Percentiles rank a stretch among this genome's conserved stretches.
These are phyloP conservation scores for Thalia dealbata DNA, from an alignment of 176 grass and related monocot species.

Conservation along the genomic window DNA sequence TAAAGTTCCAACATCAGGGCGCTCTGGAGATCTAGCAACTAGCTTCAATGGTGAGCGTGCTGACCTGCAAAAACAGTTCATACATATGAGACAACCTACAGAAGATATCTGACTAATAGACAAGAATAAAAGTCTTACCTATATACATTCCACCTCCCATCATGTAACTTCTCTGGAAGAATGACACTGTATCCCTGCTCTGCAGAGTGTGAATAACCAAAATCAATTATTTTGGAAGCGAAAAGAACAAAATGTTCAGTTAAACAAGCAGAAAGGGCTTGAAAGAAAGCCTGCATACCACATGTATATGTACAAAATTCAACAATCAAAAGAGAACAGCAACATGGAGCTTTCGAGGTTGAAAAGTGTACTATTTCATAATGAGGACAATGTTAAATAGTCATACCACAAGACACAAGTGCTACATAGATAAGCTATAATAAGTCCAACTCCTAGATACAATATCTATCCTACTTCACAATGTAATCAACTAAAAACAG, in stretches of 20 bases:
- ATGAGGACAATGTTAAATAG: too few species aligned
- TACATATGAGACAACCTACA: not conserved
- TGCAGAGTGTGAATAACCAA: conserved; percentile 26
- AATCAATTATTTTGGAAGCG: not conserved
- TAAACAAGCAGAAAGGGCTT: not conserved
- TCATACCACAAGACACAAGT: too few species aligned
- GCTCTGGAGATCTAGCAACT: conserved; percentile 33
- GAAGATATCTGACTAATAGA: not conserved
- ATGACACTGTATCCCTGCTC: conserved; percentile 73
- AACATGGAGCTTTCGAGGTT: too few species aligned
- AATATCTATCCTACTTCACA: too few species aligned
- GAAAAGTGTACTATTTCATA: too few species aligned
- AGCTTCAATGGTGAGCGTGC: conserved; percentile 46
- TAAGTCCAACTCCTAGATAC: too few species aligned
- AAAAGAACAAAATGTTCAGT: not conserved
- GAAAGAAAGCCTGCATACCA: too few species aligned
- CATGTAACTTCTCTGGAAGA: conserved; percentile 89
- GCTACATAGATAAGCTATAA: too few species aligned
- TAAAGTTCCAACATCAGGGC: conserved; percentile 55
- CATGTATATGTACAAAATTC: not conserved
- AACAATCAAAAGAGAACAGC: not conserved
- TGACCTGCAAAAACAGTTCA: conserved; percentile 35
- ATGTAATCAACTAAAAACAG: too few species aligned
- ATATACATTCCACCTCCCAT: conserved; percentile 94
- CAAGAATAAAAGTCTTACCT: conserved; percentile 33